These are phyloP conservation scores for Adansonia digitata DNA, from an alignment of 345 rosid species.

Conservation along the genomic window DNA sequence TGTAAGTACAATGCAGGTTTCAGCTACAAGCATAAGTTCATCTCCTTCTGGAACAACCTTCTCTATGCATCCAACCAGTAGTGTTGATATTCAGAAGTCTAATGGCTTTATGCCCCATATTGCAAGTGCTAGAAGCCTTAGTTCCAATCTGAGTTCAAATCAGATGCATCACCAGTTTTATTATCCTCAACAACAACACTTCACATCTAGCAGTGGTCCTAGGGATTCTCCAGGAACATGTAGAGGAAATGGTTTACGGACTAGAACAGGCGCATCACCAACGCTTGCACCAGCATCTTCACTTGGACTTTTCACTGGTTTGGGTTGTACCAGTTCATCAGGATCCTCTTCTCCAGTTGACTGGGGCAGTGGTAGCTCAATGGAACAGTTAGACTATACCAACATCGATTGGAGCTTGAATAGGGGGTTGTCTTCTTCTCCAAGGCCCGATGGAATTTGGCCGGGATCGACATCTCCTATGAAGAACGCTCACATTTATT, in stretches of 20 bases:
- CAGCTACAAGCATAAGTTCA: conserved; percentile 37
- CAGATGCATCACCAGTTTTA: conserved; percentile 55
- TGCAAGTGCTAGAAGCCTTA: conserved; percentile 39
- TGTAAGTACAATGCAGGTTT: conserved; percentile 40
- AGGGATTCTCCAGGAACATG: conserved; percentile 42
- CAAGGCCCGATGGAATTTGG: conserved; percentile 41
- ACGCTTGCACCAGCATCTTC: conserved; percentile 73
- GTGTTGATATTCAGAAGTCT: conserved; percentile 47
- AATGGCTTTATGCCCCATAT: conserved; percentile 48
- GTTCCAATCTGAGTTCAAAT: conserved; percentile 37
- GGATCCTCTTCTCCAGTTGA: conserved; percentile 65
- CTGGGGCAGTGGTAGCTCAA: conserved; percentile 60
- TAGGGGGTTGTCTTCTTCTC: conserved; percentile 33
- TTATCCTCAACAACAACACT: conserved; percentile 52
- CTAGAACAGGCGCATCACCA: conserved; percentile 40
- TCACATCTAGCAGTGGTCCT: conserved; percentile 32
- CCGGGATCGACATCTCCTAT: conserved; percentile 29
- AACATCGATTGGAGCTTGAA: conserved; percentile 82
- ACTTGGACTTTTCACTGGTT: conserved; percentile 68
- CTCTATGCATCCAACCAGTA: conserved; percentile 44
- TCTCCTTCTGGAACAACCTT: conserved; percentile 48
- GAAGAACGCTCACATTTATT: conserved; percentile 30
- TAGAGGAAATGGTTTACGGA: conserved; percentile 51
- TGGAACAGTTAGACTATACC: conserved; percentile 52
- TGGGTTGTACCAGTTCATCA: conserved; percentile 49